These are phyloP conservation scores for Penstemon davidsonii DNA, from an alignment of 257 asterid species.

Conservation along the genomic window DNA sequence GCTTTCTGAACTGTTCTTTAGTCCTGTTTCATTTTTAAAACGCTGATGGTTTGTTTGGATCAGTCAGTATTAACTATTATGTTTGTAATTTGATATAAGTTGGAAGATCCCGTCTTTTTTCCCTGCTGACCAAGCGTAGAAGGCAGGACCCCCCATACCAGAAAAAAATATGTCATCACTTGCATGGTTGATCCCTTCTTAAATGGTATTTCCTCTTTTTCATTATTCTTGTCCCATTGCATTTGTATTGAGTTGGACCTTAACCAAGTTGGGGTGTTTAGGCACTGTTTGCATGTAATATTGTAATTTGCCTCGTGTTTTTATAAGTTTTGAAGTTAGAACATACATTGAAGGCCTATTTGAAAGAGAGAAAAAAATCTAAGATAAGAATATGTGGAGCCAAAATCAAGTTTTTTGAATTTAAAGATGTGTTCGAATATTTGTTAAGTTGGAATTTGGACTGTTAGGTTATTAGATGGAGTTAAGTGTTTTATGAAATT, in stretches of 20 bases:
- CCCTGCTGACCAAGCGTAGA: slow-evolving; percentile 23
- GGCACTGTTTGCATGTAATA: no score
- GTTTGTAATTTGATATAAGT: slow-evolving; percentile 18
- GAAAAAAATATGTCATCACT: slow-evolving; percentile 20
- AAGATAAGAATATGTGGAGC: no score
- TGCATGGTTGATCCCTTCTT: slow-evolving; percentile 24
- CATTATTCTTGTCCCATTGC: neutral
- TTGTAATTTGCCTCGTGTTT: no score
- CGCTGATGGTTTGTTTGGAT: slow-evolving; percentile 14
- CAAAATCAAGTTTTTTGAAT: no score
- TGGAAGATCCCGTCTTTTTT: slow-evolving; percentile 12
- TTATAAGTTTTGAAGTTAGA: no score
- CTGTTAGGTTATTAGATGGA: no score
- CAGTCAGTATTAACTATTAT: neutral
- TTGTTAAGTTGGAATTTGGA: no score
- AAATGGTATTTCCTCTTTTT: slow-evolving; percentile 12
- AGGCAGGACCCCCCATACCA: slow-evolving; percentile 27
- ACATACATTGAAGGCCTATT: no score
- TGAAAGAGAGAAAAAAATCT: no score
- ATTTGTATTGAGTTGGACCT: slow-evolving; percentile 18
- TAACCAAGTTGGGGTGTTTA: neutral
- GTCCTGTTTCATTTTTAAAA: slow-evolving; percentile 18
- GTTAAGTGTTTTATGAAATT: no score
- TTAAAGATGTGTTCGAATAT: no score
- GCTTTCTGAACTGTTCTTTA: slow-evolving; percentile 13